Evolutionary conservation across 441 rosid species (phyloP), one percentile per base, ranked within the genome.

Genomic region (Gossypium aridum): DNA sequence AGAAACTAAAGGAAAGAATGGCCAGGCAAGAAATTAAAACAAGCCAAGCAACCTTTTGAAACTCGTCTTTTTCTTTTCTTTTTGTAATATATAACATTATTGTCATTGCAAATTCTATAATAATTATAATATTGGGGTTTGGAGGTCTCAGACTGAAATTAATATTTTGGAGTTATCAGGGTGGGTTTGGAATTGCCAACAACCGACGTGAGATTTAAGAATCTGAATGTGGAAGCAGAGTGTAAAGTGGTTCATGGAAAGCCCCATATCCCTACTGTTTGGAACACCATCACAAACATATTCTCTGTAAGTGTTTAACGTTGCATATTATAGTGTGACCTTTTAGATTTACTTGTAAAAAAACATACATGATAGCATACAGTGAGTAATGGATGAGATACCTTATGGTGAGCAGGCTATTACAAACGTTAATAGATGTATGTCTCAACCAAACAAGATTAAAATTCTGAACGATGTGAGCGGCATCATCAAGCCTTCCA

Each of bases 401-500:
- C 54, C 45, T 43, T 7, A 63, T 39, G 45, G 34, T 72, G 65
- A 26, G 49, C 79, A 80, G 85, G 81, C 17, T 37, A 6, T 59
- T 8, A 76, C 16, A 34, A 65, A 23, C 23, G 22, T 70, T 39
- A 22, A 47, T 5, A 20, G 76, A 22, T 82, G 79, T 76, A 65
- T 56, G 61, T 26, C 55, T 20, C 51, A 37, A 60, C 47, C 19
- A 34, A 26, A 22, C 61, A 80, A 75, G 79, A 74, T 74, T 12
- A 64, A 59, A 10, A 80, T 86, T 55, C 77, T 86, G 20, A 74
- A 84, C 20, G 75, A 78, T 53, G 64, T 84, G 9, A 80, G 77
- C 9, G 89, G 86, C 22, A 64, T 82, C 67, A 80, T 84, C 43
- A 82, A 74, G 75, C 86, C 87, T 6, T 75, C 83, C n/a, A 84